Percentiles rank a stretch among this genome's conserved stretches.
Evolutionary conservation across 2,329 filamentous ascomycete species (phyloP).

Genomic region (Colletotrichum graminicola): DNA sequence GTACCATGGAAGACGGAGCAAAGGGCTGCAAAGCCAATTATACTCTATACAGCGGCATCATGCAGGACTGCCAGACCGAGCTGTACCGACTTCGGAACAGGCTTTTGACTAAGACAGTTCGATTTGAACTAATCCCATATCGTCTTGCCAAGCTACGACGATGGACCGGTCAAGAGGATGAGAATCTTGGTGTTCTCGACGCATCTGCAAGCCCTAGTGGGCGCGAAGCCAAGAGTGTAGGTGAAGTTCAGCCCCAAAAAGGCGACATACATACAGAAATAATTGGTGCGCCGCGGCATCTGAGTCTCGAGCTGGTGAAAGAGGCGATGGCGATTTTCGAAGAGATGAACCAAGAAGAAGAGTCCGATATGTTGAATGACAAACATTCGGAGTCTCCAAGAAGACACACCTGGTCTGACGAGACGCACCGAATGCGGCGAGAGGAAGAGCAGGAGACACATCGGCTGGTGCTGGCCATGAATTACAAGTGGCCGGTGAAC

Average conservation of each 20-base stretch:
- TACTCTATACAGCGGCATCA: conserved; percentile 45
- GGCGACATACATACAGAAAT: neutral
- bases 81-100: conserved; percentile 14
- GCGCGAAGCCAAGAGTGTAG: neutral
- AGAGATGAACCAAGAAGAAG: neutral
- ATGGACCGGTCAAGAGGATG: neutral
- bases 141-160: conserved; percentile 10
- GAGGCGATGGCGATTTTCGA: neutral
- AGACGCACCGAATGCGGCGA: neutral
- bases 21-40: conserved; percentile 41
- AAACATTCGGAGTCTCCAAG: no score
- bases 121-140: conserved; percentile 14
- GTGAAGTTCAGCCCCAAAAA: neutral
- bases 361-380: neutral
- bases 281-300: neutral
- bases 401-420: neutral
- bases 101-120: neutral
- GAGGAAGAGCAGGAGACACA: conserved; percentile 12
- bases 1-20: neutral
- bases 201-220: neutral
- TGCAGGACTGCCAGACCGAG: conserved; percentile 47
- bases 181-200: neutral
- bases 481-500: conserved; percentile 30
- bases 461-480: conserved; percentile 15
- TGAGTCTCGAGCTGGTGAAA: neutral